Evolutionary conservation across 177 flowering plant species (phyloP).

Genomic region (Vitis hybrid): DNA sequence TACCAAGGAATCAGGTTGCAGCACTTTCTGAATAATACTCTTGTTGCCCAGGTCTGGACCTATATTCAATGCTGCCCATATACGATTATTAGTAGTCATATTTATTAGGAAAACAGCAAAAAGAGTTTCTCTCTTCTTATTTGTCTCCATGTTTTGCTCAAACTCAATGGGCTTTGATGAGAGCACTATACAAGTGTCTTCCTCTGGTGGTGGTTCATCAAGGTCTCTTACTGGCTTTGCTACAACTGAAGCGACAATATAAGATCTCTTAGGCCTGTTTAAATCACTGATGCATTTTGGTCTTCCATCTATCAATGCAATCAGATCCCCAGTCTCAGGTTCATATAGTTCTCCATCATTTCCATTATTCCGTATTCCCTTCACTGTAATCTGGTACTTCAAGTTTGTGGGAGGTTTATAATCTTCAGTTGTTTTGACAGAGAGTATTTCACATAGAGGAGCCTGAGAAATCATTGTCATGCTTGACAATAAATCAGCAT

Average conservation of each 20-base stretch:
- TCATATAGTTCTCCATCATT: slow-evolving; percentile 4
- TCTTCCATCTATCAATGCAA: slow-evolving; percentile 18
- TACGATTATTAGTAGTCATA: slow-evolving; percentile 24
- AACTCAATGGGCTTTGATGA: slow-evolving; percentile 16
- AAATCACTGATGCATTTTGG: slow-evolving; percentile 29
- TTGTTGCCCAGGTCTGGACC: slow-evolving; percentile 3
- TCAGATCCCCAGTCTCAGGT: slow-evolving; percentile 20
- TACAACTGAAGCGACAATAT: too few species aligned
- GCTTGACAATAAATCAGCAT: slow-evolving; percentile 37
- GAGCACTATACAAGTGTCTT: not conserved
- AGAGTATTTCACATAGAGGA: slow-evolving; percentile 24
- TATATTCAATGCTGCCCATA: slow-evolving; percentile 20
- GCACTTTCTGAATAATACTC: slow-evolving; percentile 15
- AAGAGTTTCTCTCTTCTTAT: not conserved
- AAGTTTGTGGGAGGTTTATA: slow-evolving; percentile 18
- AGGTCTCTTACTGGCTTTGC: too few species aligned
- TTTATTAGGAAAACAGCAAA: slow-evolving; percentile 26
- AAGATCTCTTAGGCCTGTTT: not conserved
- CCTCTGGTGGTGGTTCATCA: too few species aligned
- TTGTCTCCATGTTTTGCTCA: not conserved
- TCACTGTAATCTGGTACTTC: slow-evolving; percentile 4
- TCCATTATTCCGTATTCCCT: not conserved
- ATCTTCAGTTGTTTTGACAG: slow-evolving; percentile 6
- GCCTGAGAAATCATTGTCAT: slow-evolving; percentile 25
- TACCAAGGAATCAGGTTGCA: slow-evolving; percentile 23